Percentiles rank a stretch among this genome's conserved stretches.
phyloP scores from a whole-genome alignment of 306 rosid species.

The Sophora flavescens region DNA sequence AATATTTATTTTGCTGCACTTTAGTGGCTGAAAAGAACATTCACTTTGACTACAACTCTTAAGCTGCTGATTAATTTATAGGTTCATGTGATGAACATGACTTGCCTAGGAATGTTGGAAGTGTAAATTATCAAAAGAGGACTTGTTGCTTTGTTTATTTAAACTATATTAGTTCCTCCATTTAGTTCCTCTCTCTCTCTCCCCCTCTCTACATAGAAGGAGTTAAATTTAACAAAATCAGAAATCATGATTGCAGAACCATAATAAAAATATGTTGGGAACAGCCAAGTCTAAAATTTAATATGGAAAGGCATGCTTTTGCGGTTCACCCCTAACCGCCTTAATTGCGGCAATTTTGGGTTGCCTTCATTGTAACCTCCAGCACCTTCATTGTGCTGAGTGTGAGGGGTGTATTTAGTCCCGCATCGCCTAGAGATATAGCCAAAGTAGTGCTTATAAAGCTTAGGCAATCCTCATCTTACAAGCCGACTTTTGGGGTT shows the following conservation, averaged over 20 bases:
- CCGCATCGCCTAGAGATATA: too few species aligned
- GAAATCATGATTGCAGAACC: not conserved
- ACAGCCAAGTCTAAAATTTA: conserved; percentile 10
- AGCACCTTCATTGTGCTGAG: too few species aligned
- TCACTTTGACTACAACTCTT: not conserved
- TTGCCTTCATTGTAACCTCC: too few species aligned
- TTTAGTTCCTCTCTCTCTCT: not conserved
- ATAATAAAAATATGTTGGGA: not conserved
- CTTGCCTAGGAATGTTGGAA: not conserved
- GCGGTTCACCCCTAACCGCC: too few species aligned
- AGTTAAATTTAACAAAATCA: not conserved
- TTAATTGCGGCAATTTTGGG: too few species aligned
- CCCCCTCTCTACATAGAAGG: not conserved
- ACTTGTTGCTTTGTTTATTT: not conserved
- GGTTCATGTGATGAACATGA: not conserved
- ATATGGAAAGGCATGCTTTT: not conserved
- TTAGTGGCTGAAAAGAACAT: not conserved
- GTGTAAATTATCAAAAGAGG: conserved; percentile 4
- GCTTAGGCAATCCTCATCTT: too few species aligned
- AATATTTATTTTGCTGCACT: too few species aligned
- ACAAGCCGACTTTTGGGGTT: too few species aligned
- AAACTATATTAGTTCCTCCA: not conserved
- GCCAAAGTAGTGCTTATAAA: too few species aligned
- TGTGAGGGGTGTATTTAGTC: too few species aligned
- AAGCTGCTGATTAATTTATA: not conserved